Evolutionary conservation across 176 grass and related monocot genomes (phyloP).

Genomic region (Avena atlantica): DNA sequence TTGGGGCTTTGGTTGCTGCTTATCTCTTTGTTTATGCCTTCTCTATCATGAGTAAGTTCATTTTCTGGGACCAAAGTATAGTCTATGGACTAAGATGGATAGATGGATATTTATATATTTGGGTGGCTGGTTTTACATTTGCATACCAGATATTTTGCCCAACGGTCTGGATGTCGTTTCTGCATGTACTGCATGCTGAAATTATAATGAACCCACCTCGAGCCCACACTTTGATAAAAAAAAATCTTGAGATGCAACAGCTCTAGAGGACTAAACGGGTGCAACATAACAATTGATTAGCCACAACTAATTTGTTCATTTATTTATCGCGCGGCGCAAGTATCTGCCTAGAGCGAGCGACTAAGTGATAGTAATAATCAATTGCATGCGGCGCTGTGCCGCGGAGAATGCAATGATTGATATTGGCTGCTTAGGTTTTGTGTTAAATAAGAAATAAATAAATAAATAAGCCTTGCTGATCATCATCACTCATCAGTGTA

Average conservation of each 20-base stretch:
- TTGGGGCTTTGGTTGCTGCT: neutral
- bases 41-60: neutral
- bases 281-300: neutral
- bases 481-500: neutral
- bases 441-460: neutral
- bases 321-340: neutral
- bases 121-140: neutral
- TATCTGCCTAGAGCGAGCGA: neutral
- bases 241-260: neutral
- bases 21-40: neutral
- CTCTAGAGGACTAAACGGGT: neutral
- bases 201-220: slow-evolving; percentile 2
- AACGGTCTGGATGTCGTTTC: neutral
- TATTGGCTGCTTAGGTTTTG: neutral
- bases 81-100: neutral
- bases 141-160: neutral
- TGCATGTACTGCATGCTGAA: neutral
- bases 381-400: neutral
- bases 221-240: slow-evolving; percentile 6
- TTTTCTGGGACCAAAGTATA: neutral
- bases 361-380: neutral
- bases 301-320: neutral
- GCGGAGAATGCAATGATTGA: neutral
- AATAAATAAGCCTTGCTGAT: neutral
- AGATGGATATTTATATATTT: neutral